Base-by-base conservation (phyloP, 2,329 filamentous ascomycete species). In the Aspergillus felis region DNA sequence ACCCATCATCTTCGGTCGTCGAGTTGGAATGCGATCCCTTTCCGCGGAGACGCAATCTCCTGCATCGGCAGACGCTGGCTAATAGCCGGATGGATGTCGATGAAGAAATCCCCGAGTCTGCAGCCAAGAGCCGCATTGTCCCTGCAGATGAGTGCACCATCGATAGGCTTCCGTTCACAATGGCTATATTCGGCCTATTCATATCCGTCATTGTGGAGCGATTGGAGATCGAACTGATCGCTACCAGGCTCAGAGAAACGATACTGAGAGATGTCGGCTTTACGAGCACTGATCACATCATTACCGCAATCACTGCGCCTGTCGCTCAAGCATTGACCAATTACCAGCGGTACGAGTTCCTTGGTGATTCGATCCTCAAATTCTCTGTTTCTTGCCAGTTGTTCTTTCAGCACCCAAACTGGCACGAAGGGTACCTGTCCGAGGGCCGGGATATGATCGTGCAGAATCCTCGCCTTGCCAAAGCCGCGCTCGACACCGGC, bases 361-460 rank as follows among this genome's bases (percentile, higher is more conserved):
- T 97, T 0, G 94, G 94, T 0, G 93, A 97, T 66, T 86, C 86
- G 0, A 79, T 96, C 1, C 79, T 97, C 41, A 97, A 97, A 67
- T 84, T 88, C 56, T 85, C 84, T 50, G 81, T 88, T 0, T 85
- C 86, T 0, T 71, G 91, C 1, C 87, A 91, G 55, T 79, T 92
- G 4, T 79, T 82, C 68, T 79, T 81, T 20, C 69, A 79, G 32
- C 73, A 92, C 59, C 83, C 83, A 0, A 74, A 80, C 4, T 91
- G 85, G 81, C 90, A 90, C 0, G 93, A 97, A 73, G 87, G 89
- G 0, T 88, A 87, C 59, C 80, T 97, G 0, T 87, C 87, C 0
- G 74, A 77, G 2, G 82, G 82, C 59, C 92, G 92, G 64, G 85
- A 88, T 58, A 80, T 78, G 0, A 79, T 91, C 1, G 86, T 97